Evolutionary conservation across 2,329 filamentous ascomycete genomes (phyloP).

Genomic region (Paracoccidioides brasiliensis): DNA sequence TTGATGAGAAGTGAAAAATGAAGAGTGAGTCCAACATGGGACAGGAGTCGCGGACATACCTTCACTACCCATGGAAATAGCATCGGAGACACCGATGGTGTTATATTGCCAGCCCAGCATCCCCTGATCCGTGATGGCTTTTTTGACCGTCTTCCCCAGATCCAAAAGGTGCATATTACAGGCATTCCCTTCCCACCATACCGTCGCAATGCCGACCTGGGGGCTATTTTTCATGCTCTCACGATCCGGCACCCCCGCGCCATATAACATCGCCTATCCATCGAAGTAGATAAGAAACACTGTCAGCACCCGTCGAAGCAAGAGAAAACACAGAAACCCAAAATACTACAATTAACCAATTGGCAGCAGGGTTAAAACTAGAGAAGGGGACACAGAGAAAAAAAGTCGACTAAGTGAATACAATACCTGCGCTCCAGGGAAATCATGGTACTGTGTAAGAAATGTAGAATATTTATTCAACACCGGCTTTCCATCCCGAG

Average conservation of each 20-base stretch:
- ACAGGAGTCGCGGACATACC: constrained; percentile 37
- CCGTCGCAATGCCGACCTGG: constrained; percentile 78
- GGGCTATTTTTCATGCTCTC: constrained; percentile 81
- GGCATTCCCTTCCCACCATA: constrained; percentile 97
- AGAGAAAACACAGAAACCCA: no score
- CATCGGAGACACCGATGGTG: constrained; percentile 79
- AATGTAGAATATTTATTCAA: constrained; percentile 79
- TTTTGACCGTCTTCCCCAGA: constrained; percentile 77
- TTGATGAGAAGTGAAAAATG: neutral
- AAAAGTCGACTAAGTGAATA: neutral
- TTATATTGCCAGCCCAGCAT: constrained; percentile 96
- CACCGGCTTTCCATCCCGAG: constrained; percentile 45
- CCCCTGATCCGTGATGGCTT: constrained; percentile 61
- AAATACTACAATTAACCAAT: neutral
- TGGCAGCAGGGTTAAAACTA: neutral
- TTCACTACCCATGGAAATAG: constrained; percentile 90
- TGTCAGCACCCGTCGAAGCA: neutral
- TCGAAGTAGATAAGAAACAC: neutral
- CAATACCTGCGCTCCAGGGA: constrained; percentile 71
- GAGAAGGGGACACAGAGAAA: neutral
- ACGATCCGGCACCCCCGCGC: constrained; percentile 70
- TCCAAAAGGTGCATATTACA: constrained; percentile 76
- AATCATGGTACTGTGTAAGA: constrained; percentile 76
- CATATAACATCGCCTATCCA: constrained; percentile 78
- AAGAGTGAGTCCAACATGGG: neutral